A percentile compares a stretch with the other conserved stretches of the same genome.
These are phyloP conservation scores for Microglena sp. DNA, from an alignment of 139 green algal species.

Conservation along the genomic window DNA sequence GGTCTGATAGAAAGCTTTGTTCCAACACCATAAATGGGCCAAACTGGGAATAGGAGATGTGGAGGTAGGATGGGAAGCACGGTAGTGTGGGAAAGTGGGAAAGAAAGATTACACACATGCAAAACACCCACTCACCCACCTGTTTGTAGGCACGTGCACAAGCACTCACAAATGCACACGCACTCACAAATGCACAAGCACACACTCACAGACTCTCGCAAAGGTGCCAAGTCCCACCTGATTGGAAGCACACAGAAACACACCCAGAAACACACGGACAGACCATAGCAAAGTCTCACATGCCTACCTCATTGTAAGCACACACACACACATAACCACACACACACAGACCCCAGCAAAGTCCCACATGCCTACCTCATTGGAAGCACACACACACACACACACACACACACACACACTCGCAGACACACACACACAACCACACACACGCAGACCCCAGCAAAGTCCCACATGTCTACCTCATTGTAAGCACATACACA, in stretches of 20 bases:
- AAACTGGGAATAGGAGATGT: background rate
- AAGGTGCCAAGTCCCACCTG: no score
- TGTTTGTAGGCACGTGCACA: background rate
- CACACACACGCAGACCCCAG: background rate
- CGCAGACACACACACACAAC: no score
- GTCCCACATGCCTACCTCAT: no score
- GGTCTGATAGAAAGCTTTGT: background rate
- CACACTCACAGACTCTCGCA: no score
- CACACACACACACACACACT: no score
- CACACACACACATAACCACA: no score
- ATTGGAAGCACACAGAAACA: no score
- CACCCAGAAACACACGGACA: no score
- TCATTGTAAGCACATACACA: background rate
- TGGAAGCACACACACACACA: no score
- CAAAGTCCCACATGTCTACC: background rate
- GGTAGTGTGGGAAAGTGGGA: background rate
- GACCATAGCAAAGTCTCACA: background rate
- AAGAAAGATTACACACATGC: no score
- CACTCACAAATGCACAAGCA: no score
- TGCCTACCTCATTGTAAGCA: background rate
- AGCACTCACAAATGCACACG: background rate
- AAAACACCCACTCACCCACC: no score
- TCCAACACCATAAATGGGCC: conserved; percentile 6
- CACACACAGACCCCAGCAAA: background rate
- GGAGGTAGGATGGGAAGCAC: background rate